Base-by-base conservation (phyloP, 257 asterid genomes). In the Orobanche coerulescens region DNA sequence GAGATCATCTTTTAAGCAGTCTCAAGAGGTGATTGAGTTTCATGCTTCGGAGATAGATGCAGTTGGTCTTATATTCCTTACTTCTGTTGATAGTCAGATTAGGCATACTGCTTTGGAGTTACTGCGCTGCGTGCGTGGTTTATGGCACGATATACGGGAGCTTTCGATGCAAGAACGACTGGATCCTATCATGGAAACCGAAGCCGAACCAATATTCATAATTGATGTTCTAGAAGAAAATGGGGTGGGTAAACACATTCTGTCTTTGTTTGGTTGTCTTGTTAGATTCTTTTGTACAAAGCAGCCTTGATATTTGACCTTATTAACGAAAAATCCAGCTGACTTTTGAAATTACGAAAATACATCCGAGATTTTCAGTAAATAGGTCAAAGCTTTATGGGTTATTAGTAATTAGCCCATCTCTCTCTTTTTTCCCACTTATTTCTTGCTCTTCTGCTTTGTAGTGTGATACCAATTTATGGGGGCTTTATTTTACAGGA, bases 221-320 rank as follows among this genome's bases (percentile, higher is more conserved):
- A 93, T 93, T 66, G 98, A 93, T 76, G 98, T 93, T 79, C 74
- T 93, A 53, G 98, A 93, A 86, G 98, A 93, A 82, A 85, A 93
- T 74, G 98, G 98, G 95, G 98, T 89, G 75, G 53, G 82, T 48
- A 43, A 39, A 33, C 63, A 25, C 63, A 42, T 70, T 66, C 76
- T 69, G 39, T 55, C 31, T 56, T 61, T 67, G 47, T 50, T 58
- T 33, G 52, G 52, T 50, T 70, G 33, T 64, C 62, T 59, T 60
- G 30, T 30, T 25, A 25, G 43, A 66, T 48, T 65, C 44, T 58
- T 60, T 33, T 70, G n/a, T n/a, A n/a, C n/a, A n/a, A n/a, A n/a
- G n/a, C n/a, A n/a, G n/a, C n/a, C n/a, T n/a, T n/a, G n/a, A n/a
- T n/a, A n/a, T n/a, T n/a, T n/a, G n/a, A n/a, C n/a, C n/a, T n/a